Percentiles rank a stretch among this genome's conserved stretches.
Conservation (phyloP, 2,329 filamentous ascomycete species). For the Fusarium sp. region DNA sequence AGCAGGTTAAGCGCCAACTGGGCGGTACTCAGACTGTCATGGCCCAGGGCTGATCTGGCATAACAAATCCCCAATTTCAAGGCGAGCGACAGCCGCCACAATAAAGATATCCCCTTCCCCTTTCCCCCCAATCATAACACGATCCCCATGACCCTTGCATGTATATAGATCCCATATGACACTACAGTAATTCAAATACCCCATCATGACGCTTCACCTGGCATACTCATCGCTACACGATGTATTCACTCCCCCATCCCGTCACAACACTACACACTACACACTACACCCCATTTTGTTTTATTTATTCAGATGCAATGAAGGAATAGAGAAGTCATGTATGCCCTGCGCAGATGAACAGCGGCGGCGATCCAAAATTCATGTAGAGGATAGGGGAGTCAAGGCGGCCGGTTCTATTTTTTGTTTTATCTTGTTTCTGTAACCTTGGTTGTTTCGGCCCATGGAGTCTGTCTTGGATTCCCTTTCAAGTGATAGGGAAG, state of each 20-base stretch:
- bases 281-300: conserved; percentile 49
- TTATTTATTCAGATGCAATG: conserved; percentile 51
- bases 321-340: conserved; percentile 62
- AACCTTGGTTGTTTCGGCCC: conserved; percentile 42
- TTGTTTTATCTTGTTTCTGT: conserved; percentile 44
- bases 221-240: conserved; percentile 46
- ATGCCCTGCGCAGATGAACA: conserved; percentile 55
- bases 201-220: conserved; percentile 54
- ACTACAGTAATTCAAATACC: conserved; percentile 60
- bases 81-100: conserved; percentile 19
- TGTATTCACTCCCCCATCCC: conserved; percentile 43
- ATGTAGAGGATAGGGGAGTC: conserved; percentile 61
- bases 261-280: conserved; percentile 43
- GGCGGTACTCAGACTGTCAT: conserved; percentile 68
- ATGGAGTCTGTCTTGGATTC: conserved; percentile 50
- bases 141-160: conserved; percentile 58
- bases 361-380: conserved; percentile 58
- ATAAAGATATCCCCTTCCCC: conserved; percentile 34
- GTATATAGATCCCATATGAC: conserved; percentile 58
- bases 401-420: conserved; percentile 53
- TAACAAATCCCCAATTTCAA: conserved; percentile 1
- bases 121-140: conserved; percentile 51
- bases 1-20: conserved; percentile 95
- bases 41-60: conserved; percentile 61
- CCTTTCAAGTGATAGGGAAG: conserved; percentile 57